Evolutionary conservation across 805 yeast species (phyloP), one percentile per base, ranked within the genome.

Genomic region (Candida patagonica): DNA sequence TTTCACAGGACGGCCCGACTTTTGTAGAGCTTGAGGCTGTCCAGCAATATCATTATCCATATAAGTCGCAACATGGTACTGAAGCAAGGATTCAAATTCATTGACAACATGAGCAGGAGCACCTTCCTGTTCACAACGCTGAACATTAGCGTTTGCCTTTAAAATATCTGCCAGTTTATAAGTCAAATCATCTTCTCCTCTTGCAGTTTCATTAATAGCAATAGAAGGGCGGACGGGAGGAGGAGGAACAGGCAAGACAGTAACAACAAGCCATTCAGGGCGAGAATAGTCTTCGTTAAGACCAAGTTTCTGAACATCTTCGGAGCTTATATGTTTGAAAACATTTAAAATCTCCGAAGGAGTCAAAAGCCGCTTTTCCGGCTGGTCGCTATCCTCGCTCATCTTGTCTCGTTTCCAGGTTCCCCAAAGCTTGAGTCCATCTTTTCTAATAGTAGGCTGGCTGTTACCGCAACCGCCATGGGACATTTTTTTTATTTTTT

Each of bases 11-110:
- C 99, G 82, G 43, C 99, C 99, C 42, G 96, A 85, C 64, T 92
- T 92, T 60, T 92, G 99, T 47, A 92, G 73, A 25, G 99, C 98
- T 63, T 89, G 98, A 0, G 98, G 99, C 67, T 92, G 98, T 47
- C 99, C 98, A 10, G 98, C 98, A 63, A 92, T 92, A 66, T 92
- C 97, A 61, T 92, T 92, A 66, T 92, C 98, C 99, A 92, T 92
- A 60, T 92, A 92, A 0, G 99, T 92, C 6, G 99, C 99, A 38
- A 92, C 96, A 56, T 92, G 99, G 62, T 87, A 92, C 61, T 92
- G 99, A 44, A 92, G 69, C 51, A 92, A 74, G 32, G 95, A 82
- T 62, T 92, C 98, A 57, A 92, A 89, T 65, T 92, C 99, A 58
- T 84, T 84, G 52, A 92, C 82, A 32, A 94, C 97, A 61, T 92